Evolutionary conservation across 2,329 filamentous ascomycete genomes (phyloP), one percentile per base, ranked within the genome.

Genomic region (Colletotrichum somersetense): DNA sequence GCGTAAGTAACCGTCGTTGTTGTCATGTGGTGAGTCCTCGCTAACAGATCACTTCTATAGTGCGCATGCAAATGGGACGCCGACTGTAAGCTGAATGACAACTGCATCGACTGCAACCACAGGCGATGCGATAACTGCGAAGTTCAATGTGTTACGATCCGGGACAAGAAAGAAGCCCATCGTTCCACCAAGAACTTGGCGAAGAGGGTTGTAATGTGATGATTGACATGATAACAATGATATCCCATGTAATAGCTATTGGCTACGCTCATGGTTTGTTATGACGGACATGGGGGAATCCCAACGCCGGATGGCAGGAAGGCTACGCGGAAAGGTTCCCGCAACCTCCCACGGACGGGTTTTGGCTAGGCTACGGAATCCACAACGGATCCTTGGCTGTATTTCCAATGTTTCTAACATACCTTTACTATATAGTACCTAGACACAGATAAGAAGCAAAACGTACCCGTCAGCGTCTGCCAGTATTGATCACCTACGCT

Each of bases 1-100:
- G 80, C 44, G 80, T 81, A 75, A 79, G 80, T 66, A 2, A 16
- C 30, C 20, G 38, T 16, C 8, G 14, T 26, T n/a, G n/a, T 35
- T 26, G 33, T 30, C n/a, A 4, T 10, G 10, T 38, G 38, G 23
- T 7, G 40, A n/a, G 14, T 40, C 33, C 55, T 20, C 58, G 33
- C 61, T 72, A 38, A 73, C 44, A 35, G 14, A 6, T 33, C 14
- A 6, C 12, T 8, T 61, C 26, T 16, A 5, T 33, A 74, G 73
- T 74, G 73, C 66, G 14, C 55, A 1, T 74, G 73, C 23, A 6
- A 1, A 5, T 56, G 52, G 62, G 26, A 56, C 10, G 59, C 58
- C 11, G 58, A 58, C 20, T 35, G 20, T 16, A 66, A 59, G 52
- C 12, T 65, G 38, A 42, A 70, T 30, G 33, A 52, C n/a, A 26